Evolutionary conservation across 768 basidiomycete species (phyloP).

Genomic region (Tubosaeta sp.): DNA sequence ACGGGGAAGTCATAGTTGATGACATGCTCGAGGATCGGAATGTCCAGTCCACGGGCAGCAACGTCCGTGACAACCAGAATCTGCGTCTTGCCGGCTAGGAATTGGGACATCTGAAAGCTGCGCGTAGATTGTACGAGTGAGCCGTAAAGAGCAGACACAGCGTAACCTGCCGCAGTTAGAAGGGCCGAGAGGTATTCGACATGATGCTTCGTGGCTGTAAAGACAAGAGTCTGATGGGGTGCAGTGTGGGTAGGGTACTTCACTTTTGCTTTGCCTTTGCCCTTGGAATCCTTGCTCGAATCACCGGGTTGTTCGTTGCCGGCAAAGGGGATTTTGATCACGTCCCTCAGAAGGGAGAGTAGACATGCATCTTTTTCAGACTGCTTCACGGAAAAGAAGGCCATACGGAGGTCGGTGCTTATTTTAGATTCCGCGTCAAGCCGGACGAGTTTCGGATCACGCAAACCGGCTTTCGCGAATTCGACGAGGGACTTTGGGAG

Average conservation of each 20-base stretch:
- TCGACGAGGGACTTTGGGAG: conserved; percentile 94
- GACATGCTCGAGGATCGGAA: conserved; percentile 93
- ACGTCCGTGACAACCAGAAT: conserved; percentile 97
- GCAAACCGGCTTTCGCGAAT: conserved; percentile 95
- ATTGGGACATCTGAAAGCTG: conserved; percentile 84
- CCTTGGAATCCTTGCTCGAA: conserved; percentile 36
- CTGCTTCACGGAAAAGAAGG: conserved; percentile 89
- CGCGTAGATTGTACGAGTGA: conserved; percentile 91
- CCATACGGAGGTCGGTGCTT: conserved; percentile 88
- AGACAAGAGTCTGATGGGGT: conserved; percentile 90
- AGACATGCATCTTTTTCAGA: conserved; percentile 93
- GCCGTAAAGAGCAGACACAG: conserved; percentile 93
- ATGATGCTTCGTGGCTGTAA: conserved; percentile 96
- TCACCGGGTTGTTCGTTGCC: conserved; percentile 22
- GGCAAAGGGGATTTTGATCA: conserved; percentile 75
- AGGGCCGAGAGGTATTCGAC: conserved; percentile 89
- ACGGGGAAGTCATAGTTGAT: conserved; percentile 98
- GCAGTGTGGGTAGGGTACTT: conserved; percentile 49
- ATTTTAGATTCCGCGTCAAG: conserved; percentile 96
- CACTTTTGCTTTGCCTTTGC: conserved; percentile 49
- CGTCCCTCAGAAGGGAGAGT: conserved; percentile 77
- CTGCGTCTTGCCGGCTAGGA: conserved; percentile 73
- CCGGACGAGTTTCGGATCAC: conserved; percentile 92
- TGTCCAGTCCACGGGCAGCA: conserved; percentile 96
- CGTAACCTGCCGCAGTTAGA: conserved; percentile 76